phyloP scores from a whole-genome alignment of 371 early-diverging fungal species.

The Synchytrium microbalum region DNA sequence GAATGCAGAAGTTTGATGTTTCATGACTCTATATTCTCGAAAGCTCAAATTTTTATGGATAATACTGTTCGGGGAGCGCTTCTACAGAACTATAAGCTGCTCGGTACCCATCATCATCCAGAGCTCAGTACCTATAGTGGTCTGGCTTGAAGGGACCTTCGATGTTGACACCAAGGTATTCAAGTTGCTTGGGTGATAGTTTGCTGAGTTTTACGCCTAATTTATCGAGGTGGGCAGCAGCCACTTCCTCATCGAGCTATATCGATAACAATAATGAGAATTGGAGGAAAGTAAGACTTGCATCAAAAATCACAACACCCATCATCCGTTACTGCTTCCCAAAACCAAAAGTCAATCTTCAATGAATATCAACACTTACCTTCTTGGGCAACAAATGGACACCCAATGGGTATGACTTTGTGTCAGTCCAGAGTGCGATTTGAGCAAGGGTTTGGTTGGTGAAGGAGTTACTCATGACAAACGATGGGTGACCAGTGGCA shows the following conservation, averaged over 20 bases:
- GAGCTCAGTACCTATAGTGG: constrained; percentile 57
- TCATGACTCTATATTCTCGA: no score
- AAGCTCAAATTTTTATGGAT: no score
- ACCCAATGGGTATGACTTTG: constrained; percentile 80
- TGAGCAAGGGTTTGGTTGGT: constrained; percentile 98
- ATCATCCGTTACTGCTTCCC: neutral
- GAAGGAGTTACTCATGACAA: constrained; percentile 99
- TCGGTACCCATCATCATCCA: no score
- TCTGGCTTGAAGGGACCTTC: constrained; percentile 97
- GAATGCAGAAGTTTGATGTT: no score
- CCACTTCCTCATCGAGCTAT: constrained; percentile 95
- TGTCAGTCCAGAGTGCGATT: constrained; percentile 96
- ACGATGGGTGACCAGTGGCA: constrained; percentile 97
- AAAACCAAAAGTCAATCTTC: neutral
- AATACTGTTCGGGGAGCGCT: no score
- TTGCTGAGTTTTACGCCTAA: constrained; percentile 76
- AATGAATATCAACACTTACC: neutral
- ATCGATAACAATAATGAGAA: neutral
- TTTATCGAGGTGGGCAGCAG: constrained; percentile 90
- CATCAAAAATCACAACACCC: no score
- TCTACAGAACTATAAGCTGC: no score
- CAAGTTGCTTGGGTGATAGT: constrained; percentile 25
- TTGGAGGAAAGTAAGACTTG: no score
- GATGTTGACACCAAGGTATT: constrained; percentile 77
- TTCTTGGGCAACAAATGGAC: constrained; percentile 98